Percentiles rank a stretch among this genome's conserved stretches.
These are phyloP conservation scores for Xylaria sp. DNA, from an alignment of 2,329 filamentous ascomycete genomes.

Conservation along the genomic window DNA sequence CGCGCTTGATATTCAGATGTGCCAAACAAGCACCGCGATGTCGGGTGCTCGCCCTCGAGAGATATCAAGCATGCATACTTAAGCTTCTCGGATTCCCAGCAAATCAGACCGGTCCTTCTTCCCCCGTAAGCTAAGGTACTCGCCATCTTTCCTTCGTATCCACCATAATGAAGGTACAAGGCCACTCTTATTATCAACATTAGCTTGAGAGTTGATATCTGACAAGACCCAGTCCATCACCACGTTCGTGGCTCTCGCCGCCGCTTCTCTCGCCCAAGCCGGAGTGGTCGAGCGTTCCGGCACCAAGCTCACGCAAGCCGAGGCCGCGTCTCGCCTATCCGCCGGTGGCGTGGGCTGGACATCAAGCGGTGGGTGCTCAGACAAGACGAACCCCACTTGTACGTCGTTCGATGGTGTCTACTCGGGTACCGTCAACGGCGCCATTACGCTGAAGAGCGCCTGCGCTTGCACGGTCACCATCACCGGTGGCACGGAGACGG, in stretches of 20 bases:
- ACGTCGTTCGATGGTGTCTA: slow-evolving; percentile 37
- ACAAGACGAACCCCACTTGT: slow-evolving; percentile 30
- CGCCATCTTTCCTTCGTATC: not conserved
- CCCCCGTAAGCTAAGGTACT: not conserved
- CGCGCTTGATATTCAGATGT: not conserved
- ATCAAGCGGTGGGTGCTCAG: slow-evolving; percentile 35
- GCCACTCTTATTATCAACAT: not conserved
- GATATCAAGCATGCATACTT: not conserved
- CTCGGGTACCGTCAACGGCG: slow-evolving; percentile 34
- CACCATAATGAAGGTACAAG: slow-evolving; percentile 29
- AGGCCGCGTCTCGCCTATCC: slow-evolving; percentile 27
- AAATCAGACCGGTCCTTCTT: not conserved
- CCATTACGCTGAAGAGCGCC: slow-evolving; percentile 30
- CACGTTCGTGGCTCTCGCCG: slow-evolving; percentile 29
- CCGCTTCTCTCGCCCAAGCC: slow-evolving; percentile 23
- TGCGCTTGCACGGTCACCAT: slow-evolving; percentile 36
- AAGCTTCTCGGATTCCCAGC: slow-evolving; percentile 3
- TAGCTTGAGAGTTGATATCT: not conserved
- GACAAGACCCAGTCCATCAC: slow-evolving; percentile 25
- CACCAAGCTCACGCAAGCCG: slow-evolving; percentile 33
- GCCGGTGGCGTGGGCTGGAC: slow-evolving; percentile 33
- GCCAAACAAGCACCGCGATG: not conserved
- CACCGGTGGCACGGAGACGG: slow-evolving; percentile 35
- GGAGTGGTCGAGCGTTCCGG: slow-evolving; percentile 32
- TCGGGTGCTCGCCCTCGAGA: not conserved